A percentile compares a stretch with the other conserved stretches of the same genome.
Conservation (phyloP, 371 early-diverging fungal species). For the Mycotypha africana region DNA sequence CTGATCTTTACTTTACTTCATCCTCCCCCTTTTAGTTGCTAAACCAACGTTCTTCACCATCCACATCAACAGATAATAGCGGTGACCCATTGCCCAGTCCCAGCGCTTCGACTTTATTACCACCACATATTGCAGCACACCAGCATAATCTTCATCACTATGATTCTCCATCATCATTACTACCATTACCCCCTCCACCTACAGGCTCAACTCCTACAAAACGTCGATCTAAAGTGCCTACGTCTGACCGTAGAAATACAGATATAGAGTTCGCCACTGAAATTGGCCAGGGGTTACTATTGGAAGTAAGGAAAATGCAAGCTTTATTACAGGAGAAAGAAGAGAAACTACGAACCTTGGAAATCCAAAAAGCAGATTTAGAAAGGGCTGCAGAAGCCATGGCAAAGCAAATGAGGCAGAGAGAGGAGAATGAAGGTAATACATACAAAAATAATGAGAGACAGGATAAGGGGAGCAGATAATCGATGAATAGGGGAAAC, state of each 20-base stretch:
- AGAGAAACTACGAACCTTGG: slow-evolving; percentile 55
- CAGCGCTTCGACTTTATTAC: slow-evolving; percentile 31
- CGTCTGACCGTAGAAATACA: slow-evolving; percentile 40
- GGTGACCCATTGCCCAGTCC: slow-evolving; percentile 46
- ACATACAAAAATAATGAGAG: too few species aligned
- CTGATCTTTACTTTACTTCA: too few species aligned
- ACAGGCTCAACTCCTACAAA: slow-evolving; percentile 46
- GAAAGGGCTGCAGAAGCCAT: slow-evolving; percentile 60
- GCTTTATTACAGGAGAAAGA: slow-evolving; percentile 56
- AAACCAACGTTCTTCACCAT: slow-evolving; percentile 23
- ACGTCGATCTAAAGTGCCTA: slow-evolving; percentile 47
- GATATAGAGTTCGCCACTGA: slow-evolving; percentile 55
- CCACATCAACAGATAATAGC: neutral
- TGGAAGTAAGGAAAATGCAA: slow-evolving; percentile 51
- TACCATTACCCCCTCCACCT: slow-evolving; percentile 38
- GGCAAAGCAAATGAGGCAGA: slow-evolving; percentile 53
- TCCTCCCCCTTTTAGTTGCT: slow-evolving; percentile 19
- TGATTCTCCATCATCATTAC: slow-evolving; percentile 31
- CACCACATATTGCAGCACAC: slow-evolving; percentile 3
- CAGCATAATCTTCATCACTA: too few species aligned
- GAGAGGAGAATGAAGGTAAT: slow-evolving; percentile 64
- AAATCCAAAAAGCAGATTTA: slow-evolving; percentile 59
- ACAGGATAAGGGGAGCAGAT: too few species aligned
- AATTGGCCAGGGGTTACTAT: slow-evolving; percentile 49
- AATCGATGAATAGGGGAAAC: too few species aligned